Base-by-base conservation (phyloP, 1,284 basidiomycete species). In the Volvariella surrecta region DNA sequence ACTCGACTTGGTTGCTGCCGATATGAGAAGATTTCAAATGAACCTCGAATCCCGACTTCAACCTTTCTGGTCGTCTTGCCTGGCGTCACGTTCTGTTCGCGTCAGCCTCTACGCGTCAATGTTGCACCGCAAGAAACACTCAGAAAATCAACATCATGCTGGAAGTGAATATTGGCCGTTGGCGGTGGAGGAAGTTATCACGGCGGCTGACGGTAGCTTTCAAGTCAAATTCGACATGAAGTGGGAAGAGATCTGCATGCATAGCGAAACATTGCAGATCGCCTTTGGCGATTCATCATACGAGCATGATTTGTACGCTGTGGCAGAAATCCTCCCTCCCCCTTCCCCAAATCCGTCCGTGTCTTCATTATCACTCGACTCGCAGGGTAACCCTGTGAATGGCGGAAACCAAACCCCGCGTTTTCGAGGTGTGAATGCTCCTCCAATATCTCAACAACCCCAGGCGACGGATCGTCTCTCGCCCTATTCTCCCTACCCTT, bases 11-110 rank as follows among this genome's bases (percentile, higher is more conserved):
- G 15, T 35, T 6, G 34, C 34, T 6, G 34, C 18, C 4, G 34
- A 35, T 16, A 7, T 35, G 34, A 19, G 13, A 15, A 35, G 34
- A 15, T 15, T 15, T 6, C 13, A 35, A 6, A 35, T 68, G 11
- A 91, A 89, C 52, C 68, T 92, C 3, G 84, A 89, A 55, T 60
- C 68, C 4, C 78, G 89, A 1, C 63, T 92, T 17, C 76, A 74
- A 38, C 79, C 83, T 0, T 91, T 93, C 61, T 91, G 82, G 84
- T 74, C 80, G 1, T 77, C 79, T 7, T 74, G 74, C 0, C 63
- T 89, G 0, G 54, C 79, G 11, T 68, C 73, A n/a, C 72, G 84
- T 19, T 68, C 59, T 1, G 61, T 89, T 2, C 71, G 73, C 9
- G 49, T 89, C 4, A 66, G 73, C 13, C 50, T 88, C 9, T 81